A percentile compares a stretch with the other conserved stretches of the same genome.
phyloP scores from a whole-genome alignment of 2,329 filamentous ascomycete genomes.

The Fusarium transvaalense region DNA sequence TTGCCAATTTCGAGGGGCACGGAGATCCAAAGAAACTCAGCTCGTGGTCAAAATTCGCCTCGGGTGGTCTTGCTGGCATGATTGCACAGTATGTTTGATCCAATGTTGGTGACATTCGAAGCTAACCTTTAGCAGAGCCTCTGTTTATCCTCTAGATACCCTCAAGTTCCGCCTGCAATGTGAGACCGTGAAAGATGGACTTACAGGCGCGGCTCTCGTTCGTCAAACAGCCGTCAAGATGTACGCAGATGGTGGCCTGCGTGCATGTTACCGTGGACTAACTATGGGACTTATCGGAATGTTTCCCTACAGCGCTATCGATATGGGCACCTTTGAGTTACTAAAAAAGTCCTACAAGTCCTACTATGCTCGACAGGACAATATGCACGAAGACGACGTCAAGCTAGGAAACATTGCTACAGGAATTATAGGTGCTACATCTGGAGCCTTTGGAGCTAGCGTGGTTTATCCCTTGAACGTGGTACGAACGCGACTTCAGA shows the following conservation, averaged over 20 bases:
- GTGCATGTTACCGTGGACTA: conserved; percentile 88
- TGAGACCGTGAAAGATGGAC: conserved; percentile 87
- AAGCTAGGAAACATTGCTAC: conserved; percentile 85
- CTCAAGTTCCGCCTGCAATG: conserved; percentile 90
- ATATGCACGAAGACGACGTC: conserved; percentile 86
- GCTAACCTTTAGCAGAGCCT: conserved; percentile 68
- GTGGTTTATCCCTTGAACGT: conserved; percentile 96
- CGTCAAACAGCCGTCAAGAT: conserved; percentile 87
- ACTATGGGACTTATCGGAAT: conserved; percentile 95
- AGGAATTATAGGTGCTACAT: conserved; percentile 89
- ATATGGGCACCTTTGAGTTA: conserved; percentile 94
- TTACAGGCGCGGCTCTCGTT: conserved; percentile 86
- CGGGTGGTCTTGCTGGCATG: conserved; percentile 93
- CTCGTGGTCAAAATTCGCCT: conserved; percentile 87
- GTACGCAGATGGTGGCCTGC: conserved; percentile 79
- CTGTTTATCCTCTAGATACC: conserved; percentile 93
- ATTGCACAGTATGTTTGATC: conserved; percentile 81
- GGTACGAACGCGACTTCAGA: conserved; percentile 90
- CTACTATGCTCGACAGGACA: conserved; percentile 75
- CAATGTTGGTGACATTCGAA: not conserved
- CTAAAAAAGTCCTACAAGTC: conserved; percentile 81
- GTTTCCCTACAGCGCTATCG: conserved; percentile 97
- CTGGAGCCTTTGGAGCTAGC: conserved; percentile 91
- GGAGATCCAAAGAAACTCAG: conserved; percentile 83
- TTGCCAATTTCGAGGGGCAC: conserved; percentile 90